phyloP scores from a whole-genome alignment of 2,329 filamentous ascomycete species.

The Exophiala calicioides region DNA sequence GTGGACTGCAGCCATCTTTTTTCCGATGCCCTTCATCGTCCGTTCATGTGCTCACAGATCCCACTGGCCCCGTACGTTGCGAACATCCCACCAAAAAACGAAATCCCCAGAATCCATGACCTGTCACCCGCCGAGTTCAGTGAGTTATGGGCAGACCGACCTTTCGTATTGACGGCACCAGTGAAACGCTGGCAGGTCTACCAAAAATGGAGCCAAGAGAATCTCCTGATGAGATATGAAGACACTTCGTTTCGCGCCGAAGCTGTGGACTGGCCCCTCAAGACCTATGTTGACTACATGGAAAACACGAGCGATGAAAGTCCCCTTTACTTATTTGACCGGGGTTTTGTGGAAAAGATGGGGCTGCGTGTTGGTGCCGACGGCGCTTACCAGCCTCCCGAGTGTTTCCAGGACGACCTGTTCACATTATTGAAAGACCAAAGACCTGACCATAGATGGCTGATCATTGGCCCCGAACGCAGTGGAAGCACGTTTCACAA shows the following conservation, averaged over 20 bases:
- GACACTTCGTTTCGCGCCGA: constrained; percentile 79
- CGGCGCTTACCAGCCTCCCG: constrained; percentile 73
- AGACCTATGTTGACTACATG: constrained; percentile 83
- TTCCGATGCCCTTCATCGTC: constrained; percentile 85
- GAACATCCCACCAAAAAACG: constrained; percentile 71
- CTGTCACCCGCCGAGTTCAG: constrained; percentile 74
- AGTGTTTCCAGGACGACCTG: constrained; percentile 82
- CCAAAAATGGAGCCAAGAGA: constrained; percentile 70
- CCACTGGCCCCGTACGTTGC: constrained; percentile 65
- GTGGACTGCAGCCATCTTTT: constrained; percentile 78
- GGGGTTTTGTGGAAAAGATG: constrained; percentile 85
- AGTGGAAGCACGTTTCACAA: constrained; percentile 97
- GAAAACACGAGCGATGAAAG: constrained; percentile 77
- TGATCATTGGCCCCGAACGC: constrained; percentile 83
- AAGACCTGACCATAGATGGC: constrained; percentile 85
- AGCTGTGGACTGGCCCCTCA: constrained; percentile 86
- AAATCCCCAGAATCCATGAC: constrained; percentile 68
- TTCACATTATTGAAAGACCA: constrained; percentile 77
- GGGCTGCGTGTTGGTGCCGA: constrained; percentile 57
- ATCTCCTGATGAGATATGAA: constrained; percentile 64
- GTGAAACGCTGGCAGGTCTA: constrained; percentile 81
- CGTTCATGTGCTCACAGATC: constrained; percentile 84
- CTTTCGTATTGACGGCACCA: constrained; percentile 82
- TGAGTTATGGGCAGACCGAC: constrained; percentile 71
- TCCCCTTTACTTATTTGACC: constrained; percentile 89